A percentile compares a stretch with the other conserved stretches of the same genome.
Conservation (phyloP, 352 stramenopile species). For the Salisapilia sapeloensis region DNA sequence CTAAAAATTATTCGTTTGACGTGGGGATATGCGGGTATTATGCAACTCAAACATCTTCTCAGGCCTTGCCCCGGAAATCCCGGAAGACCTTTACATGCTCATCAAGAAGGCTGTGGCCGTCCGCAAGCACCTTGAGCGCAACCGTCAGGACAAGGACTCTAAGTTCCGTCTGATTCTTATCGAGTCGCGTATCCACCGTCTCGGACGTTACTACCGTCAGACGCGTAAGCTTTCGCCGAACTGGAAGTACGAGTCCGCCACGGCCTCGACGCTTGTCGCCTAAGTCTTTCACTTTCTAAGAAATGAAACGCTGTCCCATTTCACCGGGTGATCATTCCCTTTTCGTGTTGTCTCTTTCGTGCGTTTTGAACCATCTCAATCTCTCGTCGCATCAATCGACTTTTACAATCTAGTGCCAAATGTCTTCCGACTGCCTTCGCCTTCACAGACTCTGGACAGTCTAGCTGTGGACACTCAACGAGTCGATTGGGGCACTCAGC, state of each 20-base stretch:
- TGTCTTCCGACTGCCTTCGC: conserved; percentile 18
- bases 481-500: conserved; percentile 28
- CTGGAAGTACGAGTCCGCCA: conserved; percentile 99
- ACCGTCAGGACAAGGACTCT: conserved; percentile 99
- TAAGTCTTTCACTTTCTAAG: conserved; percentile 57
- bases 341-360: conserved; percentile 2
- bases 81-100: conserved; percentile 99
- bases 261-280: conserved; percentile 96
- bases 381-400: conserved; percentile 6
- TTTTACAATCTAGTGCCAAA: conserved; percentile 19
- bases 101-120: conserved; percentile 99
- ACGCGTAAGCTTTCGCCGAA: conserved; percentile 98
- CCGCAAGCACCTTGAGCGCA: conserved; percentile 98
- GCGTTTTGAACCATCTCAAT: conserved; percentile 16
- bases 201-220: conserved; percentile 97
- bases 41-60: conserved; percentile 3
- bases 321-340: neutral
- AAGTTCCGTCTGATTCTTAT: conserved; percentile 99
- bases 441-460: conserved; percentile 35
- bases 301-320: conserved; percentile 1
- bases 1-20: conserved; percentile 67
- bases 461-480: conserved; percentile 16
- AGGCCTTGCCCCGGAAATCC: conserved; percentile 96
- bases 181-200: conserved; percentile 97
- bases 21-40: conserved; percentile 70